phyloP scores from a whole-genome alignment of 1,284 basidiomycete species.

The Ganoderma leucocontextum region DNA sequence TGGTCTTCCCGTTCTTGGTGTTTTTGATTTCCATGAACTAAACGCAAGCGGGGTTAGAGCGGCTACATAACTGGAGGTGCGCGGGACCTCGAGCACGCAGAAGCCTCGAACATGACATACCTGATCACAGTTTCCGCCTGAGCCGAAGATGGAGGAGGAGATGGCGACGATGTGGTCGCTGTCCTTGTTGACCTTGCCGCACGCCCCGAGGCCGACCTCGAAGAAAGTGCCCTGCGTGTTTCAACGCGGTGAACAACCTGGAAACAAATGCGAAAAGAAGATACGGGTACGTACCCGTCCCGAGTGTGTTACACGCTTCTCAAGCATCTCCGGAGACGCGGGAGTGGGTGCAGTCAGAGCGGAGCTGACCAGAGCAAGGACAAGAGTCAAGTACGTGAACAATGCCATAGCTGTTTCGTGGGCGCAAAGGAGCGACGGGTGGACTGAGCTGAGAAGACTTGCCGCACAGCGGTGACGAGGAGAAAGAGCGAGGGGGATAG shows the following conservation, averaged over 20 bases:
- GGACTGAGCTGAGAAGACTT: constrained; percentile 11
- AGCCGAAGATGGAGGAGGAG: constrained; percentile 41
- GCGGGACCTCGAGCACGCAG: too few species aligned
- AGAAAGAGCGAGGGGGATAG: constrained; percentile 5
- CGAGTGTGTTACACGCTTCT: constrained; percentile 53
- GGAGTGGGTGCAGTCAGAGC: constrained; percentile 55
- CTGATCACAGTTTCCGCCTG: constrained; percentile 47
- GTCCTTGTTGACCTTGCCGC: constrained; percentile 45
- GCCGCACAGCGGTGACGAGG: constrained; percentile 26
- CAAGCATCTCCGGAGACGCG: constrained; percentile 47
- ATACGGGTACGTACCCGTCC: constrained; percentile 48
- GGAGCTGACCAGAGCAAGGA: constrained; percentile 49
- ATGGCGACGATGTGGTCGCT: constrained; percentile 49
- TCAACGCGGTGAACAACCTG: not conserved
- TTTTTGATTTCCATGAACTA: constrained; percentile 42
- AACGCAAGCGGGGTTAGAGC: not conserved
- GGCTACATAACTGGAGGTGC: too few species aligned
- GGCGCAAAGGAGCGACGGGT: not conserved
- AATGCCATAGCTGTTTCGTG: constrained; percentile 18
- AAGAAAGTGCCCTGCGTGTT: constrained; percentile 49
- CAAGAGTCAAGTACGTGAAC: constrained; percentile 26
- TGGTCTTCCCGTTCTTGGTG: constrained; percentile 41
- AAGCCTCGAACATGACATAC: constrained; percentile 29
- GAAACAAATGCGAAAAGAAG: not conserved
- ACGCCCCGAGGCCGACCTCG: constrained; percentile 49